Evolutionary conservation across 306 rosid species (phyloP).

Genomic region (Phaseolus lunatus): DNA sequence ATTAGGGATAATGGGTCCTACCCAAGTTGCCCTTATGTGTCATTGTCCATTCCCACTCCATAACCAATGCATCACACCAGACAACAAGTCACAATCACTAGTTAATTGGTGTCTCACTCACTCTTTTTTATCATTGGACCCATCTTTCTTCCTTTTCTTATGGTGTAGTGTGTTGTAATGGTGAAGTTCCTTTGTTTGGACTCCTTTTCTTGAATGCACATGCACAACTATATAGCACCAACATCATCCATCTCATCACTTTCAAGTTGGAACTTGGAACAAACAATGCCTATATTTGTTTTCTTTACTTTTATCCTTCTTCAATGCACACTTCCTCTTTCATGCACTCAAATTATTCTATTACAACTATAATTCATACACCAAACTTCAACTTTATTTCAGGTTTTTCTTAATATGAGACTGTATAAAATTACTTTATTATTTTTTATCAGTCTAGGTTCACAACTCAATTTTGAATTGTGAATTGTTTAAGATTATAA

Average conservation of each 20-base stretch:
- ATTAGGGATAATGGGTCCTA: constrained; percentile 3
- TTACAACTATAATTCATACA: no score
- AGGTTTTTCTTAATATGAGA: no score
- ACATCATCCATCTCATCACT: not conserved
- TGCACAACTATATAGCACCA: not conserved
- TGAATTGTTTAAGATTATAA: no score
- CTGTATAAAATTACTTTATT: no score
- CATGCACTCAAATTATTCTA: no score
- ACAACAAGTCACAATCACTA: constrained; percentile 46
- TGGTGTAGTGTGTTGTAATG: not conserved
- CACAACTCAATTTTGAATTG: no score
- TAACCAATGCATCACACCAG: constrained; percentile 39
- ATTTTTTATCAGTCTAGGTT: no score
- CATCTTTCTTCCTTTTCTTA: not conserved
- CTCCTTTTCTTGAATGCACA: not conserved
- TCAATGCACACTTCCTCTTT: no score
- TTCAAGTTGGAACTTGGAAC: not conserved
- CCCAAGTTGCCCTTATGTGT: constrained; percentile 36
- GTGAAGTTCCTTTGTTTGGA: not conserved
- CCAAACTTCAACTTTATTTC: no score
- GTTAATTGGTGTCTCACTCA: constrained; percentile 8
- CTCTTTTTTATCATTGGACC: constrained; percentile 30
- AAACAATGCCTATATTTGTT: no score
- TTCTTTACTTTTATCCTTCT: no score
- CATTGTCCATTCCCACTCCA: constrained; percentile 42